Conservation (phyloP, 2,329 filamentous ascomycete species). For the Aspergillus sp. region DNA sequence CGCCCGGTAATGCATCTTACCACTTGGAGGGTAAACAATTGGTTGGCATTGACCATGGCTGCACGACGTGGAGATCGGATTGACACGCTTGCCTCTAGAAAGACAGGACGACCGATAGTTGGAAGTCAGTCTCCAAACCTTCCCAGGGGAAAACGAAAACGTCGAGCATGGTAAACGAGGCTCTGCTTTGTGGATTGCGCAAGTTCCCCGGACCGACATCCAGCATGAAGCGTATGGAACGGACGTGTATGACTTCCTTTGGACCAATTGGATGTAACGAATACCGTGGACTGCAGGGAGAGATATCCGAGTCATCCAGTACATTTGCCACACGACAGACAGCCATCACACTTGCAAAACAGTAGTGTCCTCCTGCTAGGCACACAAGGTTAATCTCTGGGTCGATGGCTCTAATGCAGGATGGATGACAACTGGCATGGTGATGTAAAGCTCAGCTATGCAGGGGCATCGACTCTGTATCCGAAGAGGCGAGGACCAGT, state of each 20-base stretch:
- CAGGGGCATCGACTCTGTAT: constrained; percentile 24
- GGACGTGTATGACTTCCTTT: not conserved
- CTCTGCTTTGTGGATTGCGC: not conserved
- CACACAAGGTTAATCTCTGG: constrained; percentile 18
- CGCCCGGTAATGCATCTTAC: constrained; percentile 22
- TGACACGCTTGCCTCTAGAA: no score
- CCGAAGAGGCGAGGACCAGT: constrained; percentile 14
- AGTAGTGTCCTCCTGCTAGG: constrained; percentile 11
- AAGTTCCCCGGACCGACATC: not conserved
- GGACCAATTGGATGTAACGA: not conserved
- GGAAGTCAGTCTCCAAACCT: not conserved
- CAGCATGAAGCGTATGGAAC: not conserved
- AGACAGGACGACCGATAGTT: no score
- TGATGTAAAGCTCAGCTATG: constrained; percentile 19
- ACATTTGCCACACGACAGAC: not conserved
- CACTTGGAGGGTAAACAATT: constrained; percentile 20
- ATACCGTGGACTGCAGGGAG: not conserved
- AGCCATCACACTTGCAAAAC: constrained; percentile 5
- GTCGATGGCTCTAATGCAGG: constrained; percentile 18
- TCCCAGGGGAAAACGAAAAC: not conserved
- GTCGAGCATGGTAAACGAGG: not conserved
- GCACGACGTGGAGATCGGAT: constrained; percentile 19
- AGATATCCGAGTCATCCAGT: not conserved
- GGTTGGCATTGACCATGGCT: constrained; percentile 17
- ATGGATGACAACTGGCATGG: constrained; percentile 28